Conservation (phyloP, 768 basidiomycete species). For the Psilocybe sp. region DNA sequence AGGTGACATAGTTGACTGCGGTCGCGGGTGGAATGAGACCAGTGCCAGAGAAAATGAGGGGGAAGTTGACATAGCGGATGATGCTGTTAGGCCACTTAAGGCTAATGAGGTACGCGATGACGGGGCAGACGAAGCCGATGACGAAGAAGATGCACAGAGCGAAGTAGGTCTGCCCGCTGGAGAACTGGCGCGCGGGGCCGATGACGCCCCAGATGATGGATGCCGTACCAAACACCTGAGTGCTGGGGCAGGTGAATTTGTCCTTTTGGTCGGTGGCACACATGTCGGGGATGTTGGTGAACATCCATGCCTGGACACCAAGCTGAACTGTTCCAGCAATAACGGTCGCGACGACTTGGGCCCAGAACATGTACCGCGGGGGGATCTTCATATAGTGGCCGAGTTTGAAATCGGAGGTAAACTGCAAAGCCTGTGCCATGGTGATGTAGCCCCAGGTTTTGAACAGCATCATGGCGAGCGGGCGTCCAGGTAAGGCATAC, state of each 20-base stretch:
- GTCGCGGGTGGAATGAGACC: conserved; percentile 62
- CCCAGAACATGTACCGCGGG: conserved; percentile 67
- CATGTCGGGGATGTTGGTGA: conserved; percentile 62
- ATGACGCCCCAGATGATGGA: conserved; percentile 83
- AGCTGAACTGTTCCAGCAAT: conserved; percentile 74
- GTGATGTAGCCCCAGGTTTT: conserved; percentile 80
- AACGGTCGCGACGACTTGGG: conserved; percentile 64
- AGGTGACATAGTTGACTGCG: conserved; percentile 68
- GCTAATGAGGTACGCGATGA: conserved; percentile 49
- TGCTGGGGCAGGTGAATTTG: conserved; percentile 71
- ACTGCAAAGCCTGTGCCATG: conserved; percentile 64
- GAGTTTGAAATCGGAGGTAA: conserved; percentile 77
- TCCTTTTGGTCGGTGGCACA: conserved; percentile 51
- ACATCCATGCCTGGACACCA: conserved; percentile 77
- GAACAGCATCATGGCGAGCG: conserved; percentile 84
- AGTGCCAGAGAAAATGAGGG: conserved; percentile 57
- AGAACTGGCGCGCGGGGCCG: conserved; percentile 70
- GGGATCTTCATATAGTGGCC: conserved; percentile 80
- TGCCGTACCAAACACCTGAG: conserved; percentile 76
- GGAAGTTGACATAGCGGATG: conserved; percentile 61
- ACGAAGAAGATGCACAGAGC: conserved; percentile 74
- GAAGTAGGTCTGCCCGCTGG: conserved; percentile 60
- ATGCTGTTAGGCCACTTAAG: conserved; percentile 63
- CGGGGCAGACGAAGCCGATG: conserved; percentile 60
- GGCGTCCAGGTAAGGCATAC: conserved; percentile 73